These are phyloP conservation scores for Cyclocybe cylindracea DNA, from an alignment of 768 basidiomycete species.

Conservation along the genomic window DNA sequence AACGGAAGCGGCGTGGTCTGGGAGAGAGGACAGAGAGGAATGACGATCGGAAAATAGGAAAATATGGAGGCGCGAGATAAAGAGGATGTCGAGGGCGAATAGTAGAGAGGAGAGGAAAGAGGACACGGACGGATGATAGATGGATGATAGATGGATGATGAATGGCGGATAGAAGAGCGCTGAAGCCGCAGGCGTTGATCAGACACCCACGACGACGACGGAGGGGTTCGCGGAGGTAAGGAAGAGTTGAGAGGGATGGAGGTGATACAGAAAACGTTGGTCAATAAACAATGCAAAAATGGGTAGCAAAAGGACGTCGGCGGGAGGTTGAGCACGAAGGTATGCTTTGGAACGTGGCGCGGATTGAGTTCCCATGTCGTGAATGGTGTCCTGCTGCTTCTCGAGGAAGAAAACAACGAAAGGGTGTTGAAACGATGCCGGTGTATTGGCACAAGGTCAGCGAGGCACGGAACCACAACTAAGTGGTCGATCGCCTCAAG, in stretches of 20 bases:
- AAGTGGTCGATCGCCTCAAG: constrained; percentile 82
- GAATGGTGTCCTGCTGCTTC: constrained; percentile 22
- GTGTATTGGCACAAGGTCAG: constrained; percentile 67
- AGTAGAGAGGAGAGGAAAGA: constrained; percentile 1
- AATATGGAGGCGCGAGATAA: constrained; percentile 14
- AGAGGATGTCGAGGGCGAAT: constrained; percentile 12
- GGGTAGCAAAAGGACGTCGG: constrained; percentile 19
- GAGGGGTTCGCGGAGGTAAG: constrained; percentile 11
- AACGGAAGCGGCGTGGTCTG: constrained; percentile 11
- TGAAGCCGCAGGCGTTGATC: constrained; percentile 24
- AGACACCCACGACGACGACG: constrained; percentile 26
- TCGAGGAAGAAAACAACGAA: constrained; percentile 27
- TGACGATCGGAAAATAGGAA: constrained; percentile 18
- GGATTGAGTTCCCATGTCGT: constrained; percentile 28
- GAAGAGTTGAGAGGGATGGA: constrained; percentile 7
- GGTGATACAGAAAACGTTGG: constrained; percentile 12
- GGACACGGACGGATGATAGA: neutral
- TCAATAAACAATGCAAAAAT: constrained; percentile 44
- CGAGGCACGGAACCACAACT: constrained; percentile 79
- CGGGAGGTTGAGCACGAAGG: constrained; percentile 11
- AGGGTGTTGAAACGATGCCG: constrained; percentile 48
- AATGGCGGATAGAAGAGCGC: constrained; percentile 13
- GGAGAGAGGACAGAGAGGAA: constrained; percentile 18
- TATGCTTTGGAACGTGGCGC: constrained; percentile 20
- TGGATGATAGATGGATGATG: constrained; percentile 1